phyloP scores from a whole-genome alignment of 768 basidiomycete genomes.

The Kwoniella sp. region DNA sequence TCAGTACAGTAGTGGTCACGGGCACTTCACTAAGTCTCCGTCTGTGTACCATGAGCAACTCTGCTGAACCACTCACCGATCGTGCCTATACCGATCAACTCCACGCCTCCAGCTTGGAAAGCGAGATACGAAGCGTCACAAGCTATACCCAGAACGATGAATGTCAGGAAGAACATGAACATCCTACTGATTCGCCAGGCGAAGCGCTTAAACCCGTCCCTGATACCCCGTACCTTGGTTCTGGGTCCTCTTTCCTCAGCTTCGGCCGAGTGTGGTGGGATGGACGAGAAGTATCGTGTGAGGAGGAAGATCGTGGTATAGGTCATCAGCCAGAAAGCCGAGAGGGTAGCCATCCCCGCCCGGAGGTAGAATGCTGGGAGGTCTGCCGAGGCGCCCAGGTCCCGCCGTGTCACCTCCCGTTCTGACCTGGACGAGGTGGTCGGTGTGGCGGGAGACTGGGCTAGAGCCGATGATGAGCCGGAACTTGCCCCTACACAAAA shows the following conservation, averaged over 20 bases:
- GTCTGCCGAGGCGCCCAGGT: not conserved
- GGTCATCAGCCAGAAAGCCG: slow-evolving; percentile 16
- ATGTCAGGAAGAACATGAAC: slow-evolving; percentile 3
- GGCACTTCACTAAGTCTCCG: not conserved
- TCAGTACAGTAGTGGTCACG: not conserved
- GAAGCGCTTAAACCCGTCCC: slow-evolving; percentile 13
- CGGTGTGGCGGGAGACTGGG: not conserved
- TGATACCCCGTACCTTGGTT: not conserved
- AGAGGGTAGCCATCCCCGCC: slow-evolving; percentile 14
- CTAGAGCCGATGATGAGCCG: not conserved
- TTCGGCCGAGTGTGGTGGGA: not conserved
- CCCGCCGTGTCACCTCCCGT: no score
- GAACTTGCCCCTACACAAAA: no score
- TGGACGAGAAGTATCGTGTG: slow-evolving; percentile 1
- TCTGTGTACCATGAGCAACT: not conserved
- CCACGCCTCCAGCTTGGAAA: slow-evolving; percentile 3
- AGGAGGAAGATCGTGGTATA: slow-evolving; percentile 7
- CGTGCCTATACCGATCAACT: not conserved
- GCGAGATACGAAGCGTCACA: not conserved
- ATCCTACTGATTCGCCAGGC: slow-evolving; percentile 6
- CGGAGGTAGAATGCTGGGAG: slow-evolving; percentile 11
- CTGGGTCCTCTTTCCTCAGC: not conserved
- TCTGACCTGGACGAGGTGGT: not conserved
- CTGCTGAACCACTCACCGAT: slow-evolving; percentile 9
- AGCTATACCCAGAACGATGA: slow-evolving; percentile 9